A percentile compares a stretch with the other conserved stretches of the same genome.
These are phyloP conservation scores for Cercophora sp. DNA, from an alignment of 495 filamentous ascomycete species.

Conservation along the genomic window DNA sequence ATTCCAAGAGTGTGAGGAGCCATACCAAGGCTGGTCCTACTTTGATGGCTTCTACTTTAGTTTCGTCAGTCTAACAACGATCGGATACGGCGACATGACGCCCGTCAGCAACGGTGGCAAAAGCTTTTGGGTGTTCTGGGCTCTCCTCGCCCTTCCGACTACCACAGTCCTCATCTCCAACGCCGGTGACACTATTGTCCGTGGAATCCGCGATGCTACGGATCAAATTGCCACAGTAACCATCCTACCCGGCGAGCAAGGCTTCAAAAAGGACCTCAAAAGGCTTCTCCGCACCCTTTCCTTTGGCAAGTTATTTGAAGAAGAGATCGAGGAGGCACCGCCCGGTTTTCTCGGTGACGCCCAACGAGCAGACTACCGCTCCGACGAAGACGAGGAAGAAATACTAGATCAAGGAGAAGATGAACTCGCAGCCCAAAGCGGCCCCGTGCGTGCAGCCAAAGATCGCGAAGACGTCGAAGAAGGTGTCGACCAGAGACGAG, in stretches of 20 bases:
- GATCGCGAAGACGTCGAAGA: slow-evolving; percentile 20
- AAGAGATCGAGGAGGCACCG: slow-evolving; percentile 28
- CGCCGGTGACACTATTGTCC: slow-evolving; percentile 76
- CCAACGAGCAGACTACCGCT: slow-evolving; percentile 15
- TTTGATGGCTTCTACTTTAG: slow-evolving; percentile 77
- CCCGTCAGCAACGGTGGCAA: slow-evolving; percentile 68
- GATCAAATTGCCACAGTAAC: slow-evolving; percentile 69
- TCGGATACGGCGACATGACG: slow-evolving; percentile 79
- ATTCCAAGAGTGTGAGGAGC: slow-evolving; percentile 50
- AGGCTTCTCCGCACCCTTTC: slow-evolving; percentile 32
- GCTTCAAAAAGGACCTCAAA: slow-evolving; percentile 41
- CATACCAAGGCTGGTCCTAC: slow-evolving; percentile 65
- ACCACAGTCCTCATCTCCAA: slow-evolving; percentile 82
- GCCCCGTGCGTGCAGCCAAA: slow-evolving; percentile 5
- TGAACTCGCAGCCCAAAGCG: slow-evolving; percentile 17
- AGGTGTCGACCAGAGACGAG: slow-evolving; percentile 1
- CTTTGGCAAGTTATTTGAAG: slow-evolving; percentile 32
- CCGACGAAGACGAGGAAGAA: slow-evolving; percentile 18
- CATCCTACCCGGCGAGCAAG: slow-evolving; percentile 66
- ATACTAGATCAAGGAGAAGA: slow-evolving; percentile 17
- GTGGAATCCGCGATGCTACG: slow-evolving; percentile 62
- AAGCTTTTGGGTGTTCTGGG: slow-evolving; percentile 88
- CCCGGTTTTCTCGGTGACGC: slow-evolving; percentile 44
- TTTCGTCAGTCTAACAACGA: slow-evolving; percentile 74
- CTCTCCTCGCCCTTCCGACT: slow-evolving; percentile 73